Evolutionary conservation across 805 yeast genomes (phyloP), one percentile per base, ranked within the genome.

Genomic region (Tetrapisispora pingtungensis): DNA sequence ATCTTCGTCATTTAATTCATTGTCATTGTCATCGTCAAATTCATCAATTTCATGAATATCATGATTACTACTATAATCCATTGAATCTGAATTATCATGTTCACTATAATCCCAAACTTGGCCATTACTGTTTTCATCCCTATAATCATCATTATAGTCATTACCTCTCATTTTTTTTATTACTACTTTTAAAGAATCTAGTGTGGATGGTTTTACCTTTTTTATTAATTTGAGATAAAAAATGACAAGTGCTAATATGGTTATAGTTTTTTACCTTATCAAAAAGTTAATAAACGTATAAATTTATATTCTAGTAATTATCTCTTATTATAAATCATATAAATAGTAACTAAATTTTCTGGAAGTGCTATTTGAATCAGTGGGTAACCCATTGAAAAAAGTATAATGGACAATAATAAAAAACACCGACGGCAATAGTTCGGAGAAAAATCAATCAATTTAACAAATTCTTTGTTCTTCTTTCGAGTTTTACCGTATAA

Each of bases 61-160:
- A 10, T 49, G 56, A 33, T 62, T 60, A 1, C 50, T 57, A 12
- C 53, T 59, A 10, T 57, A 62, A 1, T 49, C 54, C 14, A 54
- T 64, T 36, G 17, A 17, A 31, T 30, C 32, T 14, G 31, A 27
- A 19, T 40, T 38, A 24, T 43, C 41, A 7, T 41, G 28, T 10
- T 40, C 45, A 20, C 41, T 43, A 15, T 43, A 39, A 10, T 32
- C 38, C 26, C 44, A 36, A 22, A 15, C 19, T 14, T 36, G 24
- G n/a, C 2, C 30, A 24, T 36, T 22, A 6, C 14, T 15, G 24
- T 36, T 27, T 10, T 22, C 30, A 10, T 26, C 42, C 32, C 15
- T 26, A 17, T 32, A 17, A 3, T 26, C 36, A 17, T 18, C 12
- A 12, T 26, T 15, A 26, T 24, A 17, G 2, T 6, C 33, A 26